These are phyloP conservation scores for Phytophthora citrophthora DNA, from an alignment of 352 stramenopile genomes.

Conservation along the genomic window DNA sequence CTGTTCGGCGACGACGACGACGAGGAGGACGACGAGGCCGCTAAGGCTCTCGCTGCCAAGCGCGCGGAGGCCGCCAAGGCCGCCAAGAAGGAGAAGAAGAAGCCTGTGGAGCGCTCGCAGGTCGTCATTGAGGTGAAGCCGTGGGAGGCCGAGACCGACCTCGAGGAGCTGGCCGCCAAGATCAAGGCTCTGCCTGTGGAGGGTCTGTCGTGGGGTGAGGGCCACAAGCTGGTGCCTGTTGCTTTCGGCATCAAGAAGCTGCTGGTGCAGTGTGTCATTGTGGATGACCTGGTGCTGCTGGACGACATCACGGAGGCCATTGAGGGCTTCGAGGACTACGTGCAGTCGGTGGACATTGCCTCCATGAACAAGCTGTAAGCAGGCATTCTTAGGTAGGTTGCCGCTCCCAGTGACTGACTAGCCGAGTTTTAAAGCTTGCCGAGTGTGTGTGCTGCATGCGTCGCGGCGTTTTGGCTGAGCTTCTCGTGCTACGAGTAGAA, in stretches of 20 bases:
- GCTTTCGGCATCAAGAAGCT: conserved; percentile 91
- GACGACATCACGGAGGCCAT: conserved; percentile 88
- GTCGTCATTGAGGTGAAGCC: conserved; percentile 74
- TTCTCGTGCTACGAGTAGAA: conserved; percentile 37
- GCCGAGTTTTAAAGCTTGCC: conserved; percentile 14
- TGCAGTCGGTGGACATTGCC: conserved; percentile 85
- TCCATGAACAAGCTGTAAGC: conserved; percentile 91
- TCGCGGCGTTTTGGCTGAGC: conserved; percentile 13
- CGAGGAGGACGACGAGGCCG: conserved; percentile 61
- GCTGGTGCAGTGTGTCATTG: conserved; percentile 81
- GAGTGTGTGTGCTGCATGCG: conserved; percentile 1
- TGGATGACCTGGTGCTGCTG: conserved; percentile 80
- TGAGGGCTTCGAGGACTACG: conserved; percentile 81
- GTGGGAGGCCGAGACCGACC: conserved; percentile 81
- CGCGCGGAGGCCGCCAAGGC: conserved; percentile 58
- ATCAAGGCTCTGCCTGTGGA: conserved; percentile 80
- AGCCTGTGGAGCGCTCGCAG: conserved; percentile 64
- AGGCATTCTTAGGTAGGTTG: conserved; percentile 36
- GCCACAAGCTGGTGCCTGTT: conserved; percentile 83
- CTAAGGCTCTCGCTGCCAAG: conserved; percentile 58
- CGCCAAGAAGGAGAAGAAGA: conserved; percentile 74
- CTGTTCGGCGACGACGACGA: conserved; percentile 71
- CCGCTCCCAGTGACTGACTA: conserved; percentile 13
- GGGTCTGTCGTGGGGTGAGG: conserved; percentile 81
- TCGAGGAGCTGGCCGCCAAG: conserved; percentile 73